Percentiles rank a stretch among this genome's conserved stretches.
These are phyloP conservation scores for Maudiozyma barnettii DNA, from an alignment of 805 yeast genomes.

Conservation along the genomic window DNA sequence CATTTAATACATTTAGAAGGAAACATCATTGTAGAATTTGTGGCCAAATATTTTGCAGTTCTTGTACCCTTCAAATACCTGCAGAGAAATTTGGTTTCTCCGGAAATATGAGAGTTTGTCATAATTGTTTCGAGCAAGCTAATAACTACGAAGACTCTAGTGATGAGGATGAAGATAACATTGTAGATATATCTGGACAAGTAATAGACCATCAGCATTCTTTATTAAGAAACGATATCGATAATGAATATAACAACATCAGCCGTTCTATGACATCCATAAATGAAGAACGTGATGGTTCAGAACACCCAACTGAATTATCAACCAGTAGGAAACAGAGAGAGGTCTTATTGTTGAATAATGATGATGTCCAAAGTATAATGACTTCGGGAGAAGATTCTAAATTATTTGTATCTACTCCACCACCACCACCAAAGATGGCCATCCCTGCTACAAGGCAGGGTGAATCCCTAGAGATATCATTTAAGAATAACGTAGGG, in stretches of 20 bases:
- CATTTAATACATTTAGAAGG: conserved; percentile 77
- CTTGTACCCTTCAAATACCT: conserved; percentile 64
- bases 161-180: conserved; percentile 39
- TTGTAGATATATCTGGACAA: not conserved
- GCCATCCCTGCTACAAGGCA: conserved; percentile 74
- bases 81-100: conserved; percentile 54
- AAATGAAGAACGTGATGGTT: not conserved
- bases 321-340: conserved; percentile 4
- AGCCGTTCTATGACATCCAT: not conserved
- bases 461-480: conserved; percentile 73
- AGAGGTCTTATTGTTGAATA: conserved; percentile 21
- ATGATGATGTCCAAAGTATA: conserved; percentile 29
- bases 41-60: conserved; percentile 87
- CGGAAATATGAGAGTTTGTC: conserved; percentile 71
- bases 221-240: not conserved
- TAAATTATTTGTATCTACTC: conserved; percentile 31
- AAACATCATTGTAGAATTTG: conserved; percentile 93
- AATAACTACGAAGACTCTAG: conserved; percentile 66
- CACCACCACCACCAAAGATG: conserved; percentile 56
- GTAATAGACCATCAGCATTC: not conserved
- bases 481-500: conserved; percentile 5
- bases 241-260: not conserved
- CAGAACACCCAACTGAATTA: not conserved
- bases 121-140: conserved; percentile 53
- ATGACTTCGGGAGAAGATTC: conserved; percentile 29